Conservation (phyloP, 139 green algal genomes). For the Chlamydomonas sp. region DNA sequence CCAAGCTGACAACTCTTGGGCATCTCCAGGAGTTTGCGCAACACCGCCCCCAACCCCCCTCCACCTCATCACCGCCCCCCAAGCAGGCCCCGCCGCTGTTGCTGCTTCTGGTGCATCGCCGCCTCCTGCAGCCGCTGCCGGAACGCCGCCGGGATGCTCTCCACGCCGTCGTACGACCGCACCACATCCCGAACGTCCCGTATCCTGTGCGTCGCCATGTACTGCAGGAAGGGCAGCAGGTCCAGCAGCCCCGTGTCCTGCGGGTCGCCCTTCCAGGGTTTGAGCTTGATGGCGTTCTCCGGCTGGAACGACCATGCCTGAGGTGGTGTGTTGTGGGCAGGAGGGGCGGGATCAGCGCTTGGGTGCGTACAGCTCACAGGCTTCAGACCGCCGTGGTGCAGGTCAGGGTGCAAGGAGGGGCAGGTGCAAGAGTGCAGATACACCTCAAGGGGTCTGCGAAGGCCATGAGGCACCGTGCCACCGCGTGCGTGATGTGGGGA, state of each 20-base stretch:
- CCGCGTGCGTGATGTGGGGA: too few species aligned
- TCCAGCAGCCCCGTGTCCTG: slow-evolving; percentile 91
- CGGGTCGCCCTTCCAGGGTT: slow-evolving; percentile 71
- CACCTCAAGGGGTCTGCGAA: too few species aligned
- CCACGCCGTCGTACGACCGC: slow-evolving; percentile 83
- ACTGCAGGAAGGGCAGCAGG: slow-evolving; percentile 70
- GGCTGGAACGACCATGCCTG: slow-evolving; percentile 81
- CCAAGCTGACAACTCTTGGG: too few species aligned
- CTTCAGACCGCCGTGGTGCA: too few species aligned
- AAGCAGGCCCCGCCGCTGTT: slow-evolving; percentile 8
- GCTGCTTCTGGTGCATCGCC: slow-evolving; percentile 42
- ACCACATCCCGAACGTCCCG: slow-evolving; percentile 51
- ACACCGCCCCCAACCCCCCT: not conserved
- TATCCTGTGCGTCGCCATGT: slow-evolving; percentile 49
- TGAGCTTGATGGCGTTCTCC: slow-evolving; percentile 92
- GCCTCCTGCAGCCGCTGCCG: slow-evolving; percentile 69
- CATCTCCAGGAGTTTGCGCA: too few species aligned
- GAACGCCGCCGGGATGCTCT: slow-evolving; percentile 89
- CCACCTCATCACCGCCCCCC: not conserved
- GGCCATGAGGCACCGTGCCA: too few species aligned
- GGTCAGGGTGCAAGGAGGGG: too few species aligned
- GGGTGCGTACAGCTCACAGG: not conserved
- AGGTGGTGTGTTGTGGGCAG: slow-evolving; percentile 27
- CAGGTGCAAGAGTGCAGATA: too few species aligned
- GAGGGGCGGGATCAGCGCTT: not conserved